A percentile compares a stretch with the other conserved stretches of the same genome.
phyloP scores from a whole-genome alignment of 2,329 filamentous ascomycete genomes.

The Aspergillus fumigatus region DNA sequence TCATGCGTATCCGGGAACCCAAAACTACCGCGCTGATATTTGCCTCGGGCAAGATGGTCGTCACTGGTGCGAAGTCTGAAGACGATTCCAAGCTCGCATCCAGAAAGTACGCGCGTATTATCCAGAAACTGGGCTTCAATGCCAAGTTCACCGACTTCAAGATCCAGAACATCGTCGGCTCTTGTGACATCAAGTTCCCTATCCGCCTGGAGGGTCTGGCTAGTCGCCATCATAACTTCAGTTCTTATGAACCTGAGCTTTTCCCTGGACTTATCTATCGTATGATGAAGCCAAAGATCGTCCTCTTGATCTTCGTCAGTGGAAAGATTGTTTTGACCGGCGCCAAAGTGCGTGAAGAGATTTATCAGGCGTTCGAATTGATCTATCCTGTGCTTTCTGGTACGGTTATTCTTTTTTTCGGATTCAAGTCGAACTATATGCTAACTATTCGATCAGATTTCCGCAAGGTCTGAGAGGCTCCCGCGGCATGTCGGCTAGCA shows the following conservation, averaged over 20 bases:
- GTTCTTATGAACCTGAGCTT: slow-evolving; percentile 95
- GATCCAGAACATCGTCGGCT: slow-evolving; percentile 99
- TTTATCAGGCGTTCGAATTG: slow-evolving; percentile 94
- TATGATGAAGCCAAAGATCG: slow-evolving; percentile 99
- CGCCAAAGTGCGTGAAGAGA: slow-evolving; percentile 96
- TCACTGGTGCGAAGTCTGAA: slow-evolving; percentile 95
- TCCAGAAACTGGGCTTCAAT: slow-evolving; percentile 99
- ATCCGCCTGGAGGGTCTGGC: slow-evolving; percentile 95
- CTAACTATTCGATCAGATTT: slow-evolving; percentile 48
- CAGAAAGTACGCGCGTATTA: slow-evolving; percentile 97
- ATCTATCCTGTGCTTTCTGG: slow-evolving; percentile 94
- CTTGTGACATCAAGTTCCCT: slow-evolving; percentile 98
- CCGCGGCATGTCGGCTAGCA: slow-evolving; percentile 4
- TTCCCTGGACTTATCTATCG: slow-evolving; percentile 99
- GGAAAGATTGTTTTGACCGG: slow-evolving; percentile 98
- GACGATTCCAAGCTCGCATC: slow-evolving; percentile 96
- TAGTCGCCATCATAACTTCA: slow-evolving; percentile 98
- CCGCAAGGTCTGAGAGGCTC: slow-evolving; percentile 52
- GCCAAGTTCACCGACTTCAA: slow-evolving; percentile 99
- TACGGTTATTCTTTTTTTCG: slow-evolving; percentile 39
- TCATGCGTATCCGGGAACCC: slow-evolving; percentile 98
- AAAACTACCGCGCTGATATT: slow-evolving; percentile 99
- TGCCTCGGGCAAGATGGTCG: slow-evolving; percentile 98
- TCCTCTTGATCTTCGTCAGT: slow-evolving; percentile 94
- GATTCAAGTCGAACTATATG: slow-evolving; percentile 8